Base-by-base conservation (phyloP, 164 flowering plant species). In the Santalum album region DNA sequence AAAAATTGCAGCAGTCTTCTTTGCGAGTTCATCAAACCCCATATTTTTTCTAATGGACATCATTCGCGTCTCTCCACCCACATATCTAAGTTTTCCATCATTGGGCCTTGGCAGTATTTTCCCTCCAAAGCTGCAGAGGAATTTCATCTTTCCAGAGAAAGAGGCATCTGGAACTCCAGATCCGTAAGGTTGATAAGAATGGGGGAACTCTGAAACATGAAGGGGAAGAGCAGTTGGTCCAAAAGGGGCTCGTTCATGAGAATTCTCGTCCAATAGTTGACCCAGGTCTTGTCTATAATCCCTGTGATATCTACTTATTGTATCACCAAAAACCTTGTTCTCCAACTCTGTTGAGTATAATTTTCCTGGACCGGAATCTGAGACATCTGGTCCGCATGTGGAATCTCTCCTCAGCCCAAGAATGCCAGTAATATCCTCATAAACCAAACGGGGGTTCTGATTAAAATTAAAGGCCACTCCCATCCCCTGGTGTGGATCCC, bases 61-160 rank as follows among this genome's bases (percentile, higher is more conserved):
- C 52, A 89, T 86, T 48, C 83, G 63, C 22, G 97, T 89, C 52
- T 84, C 95, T 36, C 97, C 97, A 39, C 95, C 97, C 16, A 82
- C 95, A 65, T 89, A 89, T 63, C 95, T 75, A 56, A 89, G 90
- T 60, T 84, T 86, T 35, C 84, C 86, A 55, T 89, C 95, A 55
- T 58, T 68, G 36, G 97, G 91, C 62, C 97, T 66, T 12, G 89
- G 97, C 46, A 89, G 67, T 26, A 86, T 84, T 65, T 65, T 79
- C 34, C 97, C 97, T 11, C 91, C 97, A 75, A 75, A 89, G 69
- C 97, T 89, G 72, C 96, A 88, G 7, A 88, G 81, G 57, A 86
- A 74, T 65, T 86, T 88, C 66, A 86, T 65, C 62, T 85, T 88
- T 9, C 64, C 65, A 42, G 69, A 55, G 54, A 67, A 65, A 62